A percentile compares a stretch with the other conserved stretches of the same genome.
These are phyloP conservation scores for Ogataea chonburiensis DNA, from an alignment of 805 yeast genomes.

Conservation along the genomic window DNA sequence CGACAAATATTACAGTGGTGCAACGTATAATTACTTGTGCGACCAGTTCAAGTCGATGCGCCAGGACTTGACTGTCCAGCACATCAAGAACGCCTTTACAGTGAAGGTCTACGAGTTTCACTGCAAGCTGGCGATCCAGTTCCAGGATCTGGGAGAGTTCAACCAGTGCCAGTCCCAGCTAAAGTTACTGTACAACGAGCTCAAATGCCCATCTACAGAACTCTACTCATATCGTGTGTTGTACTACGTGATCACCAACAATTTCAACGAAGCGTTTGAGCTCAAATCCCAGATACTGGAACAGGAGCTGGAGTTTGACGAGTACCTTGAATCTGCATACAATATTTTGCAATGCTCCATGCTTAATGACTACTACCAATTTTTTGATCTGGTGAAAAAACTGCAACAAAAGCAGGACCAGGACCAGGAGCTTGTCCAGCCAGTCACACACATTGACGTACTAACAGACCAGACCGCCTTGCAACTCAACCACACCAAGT, in stretches of 20 bases:
- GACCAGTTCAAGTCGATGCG: slow-evolving; percentile 91
- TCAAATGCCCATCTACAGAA: slow-evolving; percentile 45
- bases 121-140: slow-evolving; percentile 81
- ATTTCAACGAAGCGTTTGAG: slow-evolving; percentile 53
- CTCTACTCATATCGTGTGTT: slow-evolving; percentile 71
- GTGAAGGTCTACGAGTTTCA: slow-evolving; percentile 80
- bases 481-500: slow-evolving; percentile 21
- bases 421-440: slow-evolving; percentile 12
- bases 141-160: slow-evolving; percentile 86
- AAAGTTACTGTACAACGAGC: slow-evolving; percentile 53
- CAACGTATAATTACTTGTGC: slow-evolving; percentile 71
- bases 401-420: slow-evolving; percentile 32
- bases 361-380: slow-evolving; percentile 49
- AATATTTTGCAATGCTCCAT: slow-evolving; percentile 34
- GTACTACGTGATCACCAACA: slow-evolving; percentile 72
- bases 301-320: slow-evolving; percentile 8
- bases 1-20: slow-evolving; percentile 48
- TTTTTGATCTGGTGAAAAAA: slow-evolving; percentile 43
- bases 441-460: slow-evolving; percentile 3
- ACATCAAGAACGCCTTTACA: slow-evolving; percentile 74
- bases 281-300: slow-evolving; percentile 31
- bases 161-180: slow-evolving; percentile 92
- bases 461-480: slow-evolving; percentile 19
- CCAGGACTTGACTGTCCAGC: slow-evolving; percentile 92
- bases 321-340: slow-evolving; percentile 35